These are phyloP conservation scores for Saccharum spontaneum DNA, from an alignment of 176 grass and related monocot species.

Conservation along the genomic window DNA sequence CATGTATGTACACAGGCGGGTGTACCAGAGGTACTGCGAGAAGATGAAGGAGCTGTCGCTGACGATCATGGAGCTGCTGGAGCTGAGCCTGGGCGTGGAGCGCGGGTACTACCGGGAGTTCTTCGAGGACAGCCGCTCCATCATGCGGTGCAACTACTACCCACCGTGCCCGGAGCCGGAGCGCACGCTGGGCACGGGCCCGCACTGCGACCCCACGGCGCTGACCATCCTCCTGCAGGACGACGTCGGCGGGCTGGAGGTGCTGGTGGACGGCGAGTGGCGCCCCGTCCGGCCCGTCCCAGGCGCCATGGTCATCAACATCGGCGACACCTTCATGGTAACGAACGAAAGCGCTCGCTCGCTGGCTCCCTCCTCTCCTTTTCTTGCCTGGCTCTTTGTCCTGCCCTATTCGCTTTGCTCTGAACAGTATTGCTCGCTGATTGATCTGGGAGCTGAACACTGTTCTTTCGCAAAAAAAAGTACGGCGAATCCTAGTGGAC, in stretches of 20 bases:
- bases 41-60: slow-evolving; percentile 81
- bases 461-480: no score
- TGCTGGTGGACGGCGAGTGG: slow-evolving; percentile 76
- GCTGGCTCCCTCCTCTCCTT: neutral
- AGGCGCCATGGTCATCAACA: slow-evolving; percentile 85
- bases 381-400: neutral
- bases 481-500: neutral
- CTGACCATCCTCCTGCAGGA: slow-evolving; percentile 95
- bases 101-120: slow-evolving; percentile 66
- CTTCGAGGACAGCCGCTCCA: slow-evolving; percentile 80
- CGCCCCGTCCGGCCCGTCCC: slow-evolving; percentile 61
- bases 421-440: no score
- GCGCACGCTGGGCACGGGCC: slow-evolving; percentile 80
- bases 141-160: slow-evolving; percentile 96
- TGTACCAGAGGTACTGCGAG: slow-evolving; percentile 78
- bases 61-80: slow-evolving; percentile 84
- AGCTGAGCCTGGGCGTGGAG: slow-evolving; percentile 71
- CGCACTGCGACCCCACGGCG: slow-evolving; percentile 85
- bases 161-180: slow-evolving; percentile 90
- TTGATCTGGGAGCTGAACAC: no score
- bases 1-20: slow-evolving; percentile 23
- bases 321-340: slow-evolving; percentile 99
- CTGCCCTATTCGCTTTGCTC: neutral
- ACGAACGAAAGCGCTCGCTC: no score
- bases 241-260: slow-evolving; percentile 78